Evolutionary conservation across 768 basidiomycete species (phyloP).

Genomic region (Phylloporus sp.): DNA sequence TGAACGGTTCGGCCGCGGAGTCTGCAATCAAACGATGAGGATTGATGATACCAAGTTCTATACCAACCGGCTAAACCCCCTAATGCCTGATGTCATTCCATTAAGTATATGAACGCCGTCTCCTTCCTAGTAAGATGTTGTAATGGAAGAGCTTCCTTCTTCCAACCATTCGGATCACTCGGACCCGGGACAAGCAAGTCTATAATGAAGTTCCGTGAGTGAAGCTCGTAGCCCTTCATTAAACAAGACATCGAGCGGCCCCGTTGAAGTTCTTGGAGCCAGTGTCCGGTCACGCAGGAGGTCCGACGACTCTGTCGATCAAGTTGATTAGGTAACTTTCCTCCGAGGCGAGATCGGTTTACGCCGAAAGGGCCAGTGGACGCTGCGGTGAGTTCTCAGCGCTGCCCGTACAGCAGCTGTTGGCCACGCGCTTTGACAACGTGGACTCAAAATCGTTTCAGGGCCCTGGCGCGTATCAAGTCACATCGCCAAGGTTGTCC

Average conservation of each 20-base stretch:
- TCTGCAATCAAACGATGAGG: neutral
- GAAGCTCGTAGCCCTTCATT: slow-evolving; percentile 4
- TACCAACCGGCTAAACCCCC: neutral
- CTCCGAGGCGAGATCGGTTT: slow-evolving; percentile 12
- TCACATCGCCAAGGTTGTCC: slow-evolving; percentile 19
- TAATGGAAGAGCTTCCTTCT: slow-evolving; percentile 10
- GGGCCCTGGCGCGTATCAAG: slow-evolving; percentile 25
- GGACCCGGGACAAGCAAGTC: neutral
- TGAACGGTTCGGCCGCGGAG: neutral
- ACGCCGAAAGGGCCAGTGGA: slow-evolving; percentile 11
- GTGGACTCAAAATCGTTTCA: slow-evolving; percentile 18
- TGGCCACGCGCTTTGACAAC: slow-evolving; percentile 22
- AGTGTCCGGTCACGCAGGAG: neutral
- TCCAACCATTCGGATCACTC: neutral
- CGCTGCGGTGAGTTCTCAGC: slow-evolving; percentile 4
- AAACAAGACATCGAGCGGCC: neutral
- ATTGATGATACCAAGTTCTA: neutral
- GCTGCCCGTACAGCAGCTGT: neutral
- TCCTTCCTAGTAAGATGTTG: neutral
- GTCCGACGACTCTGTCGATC: slow-evolving; percentile 22
- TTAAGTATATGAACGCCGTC: slow-evolving; percentile 19
- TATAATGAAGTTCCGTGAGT: neutral
- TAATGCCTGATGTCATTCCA: neutral
- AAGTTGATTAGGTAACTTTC: slow-evolving; percentile 19
- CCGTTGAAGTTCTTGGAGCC: neutral